Percentiles rank a stretch among this genome's conserved stretches.
Conservation (phyloP, 441 rosid genomes). For the Arabidopsis lyrata region DNA sequence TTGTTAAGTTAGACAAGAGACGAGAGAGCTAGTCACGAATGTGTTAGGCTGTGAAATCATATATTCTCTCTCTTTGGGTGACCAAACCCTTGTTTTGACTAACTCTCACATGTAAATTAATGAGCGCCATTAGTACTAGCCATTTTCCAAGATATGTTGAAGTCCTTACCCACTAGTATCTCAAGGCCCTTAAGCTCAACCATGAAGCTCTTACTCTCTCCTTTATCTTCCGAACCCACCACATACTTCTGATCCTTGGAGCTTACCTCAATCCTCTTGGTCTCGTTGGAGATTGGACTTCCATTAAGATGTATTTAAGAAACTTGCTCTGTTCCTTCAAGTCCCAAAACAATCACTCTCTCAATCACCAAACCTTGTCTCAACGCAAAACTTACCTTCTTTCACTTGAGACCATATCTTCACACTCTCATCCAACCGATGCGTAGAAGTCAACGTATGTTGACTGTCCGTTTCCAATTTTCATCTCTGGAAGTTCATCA, state of each 20-base stretch:
- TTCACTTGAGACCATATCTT: slow-evolving; percentile 86
- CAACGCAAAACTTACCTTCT: slow-evolving; percentile 73
- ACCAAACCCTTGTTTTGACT: no score
- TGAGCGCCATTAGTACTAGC: slow-evolving; percentile 30
- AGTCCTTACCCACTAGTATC: slow-evolving; percentile 74
- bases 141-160: slow-evolving; percentile 72
- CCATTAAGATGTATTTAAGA: slow-evolving; percentile 62
- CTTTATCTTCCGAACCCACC: slow-evolving; percentile 46
- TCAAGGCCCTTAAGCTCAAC: slow-evolving; percentile 67
- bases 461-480: slow-evolving; percentile 70
- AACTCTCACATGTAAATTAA: slow-evolving; percentile 3
- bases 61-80: no score
- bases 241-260: slow-evolving; percentile 55
- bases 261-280: slow-evolving; percentile 48
- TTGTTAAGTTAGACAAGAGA: no score
- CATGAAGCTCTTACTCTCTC: slow-evolving; percentile 54
- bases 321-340: slow-evolving; percentile 51
- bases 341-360: slow-evolving; percentile 71
- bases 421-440: slow-evolving; percentile 59
- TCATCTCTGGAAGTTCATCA: slow-evolving; percentile 92
- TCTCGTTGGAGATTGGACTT: slow-evolving; percentile 21
- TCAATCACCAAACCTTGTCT: slow-evolving; percentile 73
- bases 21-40: no score
- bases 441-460: slow-evolving; percentile 70
- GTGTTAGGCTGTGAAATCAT: no score